These are phyloP conservation scores for Kondoa malvinella DNA, from an alignment of 768 basidiomycete species.

Conservation along the genomic window DNA sequence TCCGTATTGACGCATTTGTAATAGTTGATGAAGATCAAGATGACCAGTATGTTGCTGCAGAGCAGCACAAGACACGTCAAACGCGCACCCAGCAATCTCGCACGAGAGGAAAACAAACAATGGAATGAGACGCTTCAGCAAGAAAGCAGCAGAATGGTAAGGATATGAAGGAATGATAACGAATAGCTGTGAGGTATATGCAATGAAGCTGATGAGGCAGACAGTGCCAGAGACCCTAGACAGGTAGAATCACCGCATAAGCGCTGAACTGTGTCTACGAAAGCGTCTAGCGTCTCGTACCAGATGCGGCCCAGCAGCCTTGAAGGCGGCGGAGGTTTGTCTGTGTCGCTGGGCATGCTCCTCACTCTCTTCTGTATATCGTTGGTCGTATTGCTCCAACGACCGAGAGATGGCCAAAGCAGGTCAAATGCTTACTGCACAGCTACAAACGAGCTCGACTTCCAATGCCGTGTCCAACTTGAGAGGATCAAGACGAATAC, in stretches of 20 bases:
- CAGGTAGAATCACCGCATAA: no score
- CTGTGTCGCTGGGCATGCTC: conserved; percentile 2
- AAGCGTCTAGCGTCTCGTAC: no score
- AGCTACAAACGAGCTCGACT: not conserved
- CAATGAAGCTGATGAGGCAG: conserved; percentile 49
- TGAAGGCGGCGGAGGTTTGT: not conserved
- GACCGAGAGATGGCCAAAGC: not conserved
- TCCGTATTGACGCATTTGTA: conserved; percentile 62
- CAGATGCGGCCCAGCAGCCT: not conserved
- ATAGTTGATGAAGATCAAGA: conserved; percentile 74
- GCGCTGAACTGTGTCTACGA: no score
- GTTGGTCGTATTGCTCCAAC: not conserved
- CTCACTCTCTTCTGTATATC: not conserved
- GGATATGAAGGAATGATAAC: conserved; percentile 49
- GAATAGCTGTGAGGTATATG: conserved; percentile 74
- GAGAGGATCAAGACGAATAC: conserved; percentile 9
- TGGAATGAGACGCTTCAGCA: conserved; percentile 51
- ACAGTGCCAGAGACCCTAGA: conserved; percentile 32
- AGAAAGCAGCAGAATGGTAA: not conserved
- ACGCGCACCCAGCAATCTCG: not conserved
- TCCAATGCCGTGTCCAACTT: not conserved
- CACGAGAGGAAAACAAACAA: conserved; percentile 21
- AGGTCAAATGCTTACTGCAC: not conserved
- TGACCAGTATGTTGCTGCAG: conserved; percentile 47
- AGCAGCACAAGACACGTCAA: not conserved